Conservation (phyloP, 192 early-diverging fungal genomes). For the Coemansia sp. region DNA sequence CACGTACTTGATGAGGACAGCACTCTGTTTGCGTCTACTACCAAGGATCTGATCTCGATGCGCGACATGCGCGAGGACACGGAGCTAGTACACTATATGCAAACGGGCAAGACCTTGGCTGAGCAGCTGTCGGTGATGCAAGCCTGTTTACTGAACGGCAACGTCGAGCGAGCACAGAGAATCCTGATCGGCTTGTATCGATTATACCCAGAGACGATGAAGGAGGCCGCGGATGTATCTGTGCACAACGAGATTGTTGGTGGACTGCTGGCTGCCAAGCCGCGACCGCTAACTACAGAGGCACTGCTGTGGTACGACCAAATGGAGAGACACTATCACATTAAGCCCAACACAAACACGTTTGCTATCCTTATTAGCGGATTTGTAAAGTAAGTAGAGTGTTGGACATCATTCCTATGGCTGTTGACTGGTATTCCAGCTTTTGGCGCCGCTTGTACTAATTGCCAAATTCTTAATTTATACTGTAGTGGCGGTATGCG, state of each 20-base stretch:
- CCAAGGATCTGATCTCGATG: conserved; percentile 17
- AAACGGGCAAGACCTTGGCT: conserved; percentile 54
- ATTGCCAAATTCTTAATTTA: background rate
- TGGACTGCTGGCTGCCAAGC: conserved; percentile 60
- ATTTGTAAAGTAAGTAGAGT: conserved; percentile 58
- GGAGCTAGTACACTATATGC: conserved; percentile 31
- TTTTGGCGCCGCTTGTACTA: background rate
- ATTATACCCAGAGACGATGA: conserved; percentile 70
- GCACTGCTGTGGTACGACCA: conserved; percentile 75
- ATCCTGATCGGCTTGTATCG: conserved; percentile 68
- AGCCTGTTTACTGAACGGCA: conserved; percentile 74
- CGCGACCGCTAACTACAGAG: conserved; percentile 56
- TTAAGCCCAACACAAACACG: conserved; percentile 69
- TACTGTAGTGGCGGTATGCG: conserved; percentile 33
- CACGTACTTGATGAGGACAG: conserved; percentile 17
- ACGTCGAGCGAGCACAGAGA: conserved; percentile 71
- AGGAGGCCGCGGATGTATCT: conserved; percentile 64
- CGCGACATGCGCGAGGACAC: conserved; percentile 23
- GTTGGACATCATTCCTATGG: background rate
- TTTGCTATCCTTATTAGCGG: conserved; percentile 78
- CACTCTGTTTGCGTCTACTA: conserved; percentile 23
- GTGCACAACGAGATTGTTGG: conserved; percentile 87
- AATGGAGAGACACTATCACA: conserved; percentile 55
- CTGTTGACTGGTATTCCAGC: background rate
- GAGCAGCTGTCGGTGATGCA: conserved; percentile 80